Base-by-base conservation (phyloP, 2,329 filamentous ascomycete species). In the Sporothrix euskadiensis region DNA sequence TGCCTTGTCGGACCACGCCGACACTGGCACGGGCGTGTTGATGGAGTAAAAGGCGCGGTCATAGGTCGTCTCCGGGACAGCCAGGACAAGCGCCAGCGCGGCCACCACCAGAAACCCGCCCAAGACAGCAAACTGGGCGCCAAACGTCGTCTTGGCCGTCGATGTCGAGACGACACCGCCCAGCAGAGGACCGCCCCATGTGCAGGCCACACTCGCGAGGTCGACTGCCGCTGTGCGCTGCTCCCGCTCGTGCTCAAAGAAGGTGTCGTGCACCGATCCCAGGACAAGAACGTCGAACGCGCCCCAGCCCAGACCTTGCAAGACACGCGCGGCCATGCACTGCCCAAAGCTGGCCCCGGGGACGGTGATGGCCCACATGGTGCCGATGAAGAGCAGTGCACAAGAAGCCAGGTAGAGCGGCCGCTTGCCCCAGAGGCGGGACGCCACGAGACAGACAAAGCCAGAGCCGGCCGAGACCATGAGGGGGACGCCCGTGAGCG, bases 221-320 rank as follows among this genome's bases (percentile, higher is more conserved):
- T 85, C 83, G 78, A 85, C 83, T 14, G 85, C 79, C 3, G 85
- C 80, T 6, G 86, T 81, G 19, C 85, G 84, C 1, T 80, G 68
- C 22, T 81, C 80, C 66, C 86, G 83, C 78, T 89, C 84, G 75
- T 89, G 87, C 75, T 88, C 86, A 77, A 87, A 89, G 78, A 84
- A 89, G 1, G 85, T 86, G 76, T 90, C 88, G 65, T 87, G 83
- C 68, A 90, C 85, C 1, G 85, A 86, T 1, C 83, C 83, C 44
- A 85, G 79, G 41, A 88, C 81, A 54, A 89, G 79, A 5, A 83
- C 84, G 76, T 90, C 88, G 74, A 89, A 88, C 12, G 85, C 84
- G 6, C 88, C 88, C 85, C 88, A 88, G n/a, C 85, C 88, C 0
- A 89, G 72, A 0, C 87, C 87, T 77, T 89, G 87, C 47, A 89